A percentile compares a stretch with the other conserved stretches of the same genome.
These are phyloP conservation scores for Zoysia pacifica DNA, from an alignment of 176 grass and related monocot genomes.

Conservation along the genomic window DNA sequence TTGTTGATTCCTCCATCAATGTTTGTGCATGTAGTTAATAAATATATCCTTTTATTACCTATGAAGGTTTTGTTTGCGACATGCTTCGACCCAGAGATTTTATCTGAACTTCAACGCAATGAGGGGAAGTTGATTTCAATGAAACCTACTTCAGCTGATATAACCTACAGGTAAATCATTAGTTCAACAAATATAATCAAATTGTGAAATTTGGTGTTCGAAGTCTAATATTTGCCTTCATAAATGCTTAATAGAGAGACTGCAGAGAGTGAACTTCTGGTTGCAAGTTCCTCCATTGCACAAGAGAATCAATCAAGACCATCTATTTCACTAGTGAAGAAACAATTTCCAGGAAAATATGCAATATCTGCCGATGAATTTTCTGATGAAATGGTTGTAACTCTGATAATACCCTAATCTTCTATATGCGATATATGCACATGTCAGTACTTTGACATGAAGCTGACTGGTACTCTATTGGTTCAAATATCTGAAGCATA, in stretches of 20 bases:
- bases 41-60: conserved; percentile 2
- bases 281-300: conserved; percentile 50
- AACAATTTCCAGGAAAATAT: conserved; percentile 86
- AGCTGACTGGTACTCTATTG: not conserved
- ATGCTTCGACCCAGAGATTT: conserved; percentile 66
- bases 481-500: no score
- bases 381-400: conserved; percentile 73
- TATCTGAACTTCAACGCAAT: conserved; percentile 68
- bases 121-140: conserved; percentile 70
- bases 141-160: conserved; percentile 83
- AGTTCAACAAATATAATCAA: not conserved
- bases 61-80: conserved; percentile 89
- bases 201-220: not conserved
- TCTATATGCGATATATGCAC: not conserved
- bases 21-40: not conserved
- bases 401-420: not conserved
- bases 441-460: not conserved
- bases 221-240: not conserved
- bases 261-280: conserved; percentile 59
- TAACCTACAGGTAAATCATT: conserved; percentile 66
- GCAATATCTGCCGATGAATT: conserved; percentile 95
- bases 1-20: not conserved
- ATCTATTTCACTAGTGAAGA: conserved; percentile 74
- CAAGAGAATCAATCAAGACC: conserved; percentile 51
- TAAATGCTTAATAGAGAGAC: conserved; percentile 55